phyloP scores from a whole-genome alignment of 2,329 filamentous ascomycete genomes.

The Rutstroemia sp. region DNA sequence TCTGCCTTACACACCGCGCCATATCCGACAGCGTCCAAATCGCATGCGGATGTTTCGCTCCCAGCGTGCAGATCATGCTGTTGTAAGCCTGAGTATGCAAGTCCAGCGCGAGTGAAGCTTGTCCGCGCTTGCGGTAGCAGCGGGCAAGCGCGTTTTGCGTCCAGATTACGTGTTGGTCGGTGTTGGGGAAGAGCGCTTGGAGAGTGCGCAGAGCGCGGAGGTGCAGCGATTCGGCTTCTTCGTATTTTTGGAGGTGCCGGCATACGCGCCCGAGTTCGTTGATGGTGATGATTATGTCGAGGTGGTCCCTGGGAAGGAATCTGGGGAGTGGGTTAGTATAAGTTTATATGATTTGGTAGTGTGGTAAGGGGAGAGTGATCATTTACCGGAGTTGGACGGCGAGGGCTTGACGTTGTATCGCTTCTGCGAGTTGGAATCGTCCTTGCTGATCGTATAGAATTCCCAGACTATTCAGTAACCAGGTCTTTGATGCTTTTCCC shows the following conservation, averaged over 20 bases:
- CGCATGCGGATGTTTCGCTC: background rate
- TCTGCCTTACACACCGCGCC: background rate
- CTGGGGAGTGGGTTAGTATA: background rate
- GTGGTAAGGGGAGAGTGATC: background rate
- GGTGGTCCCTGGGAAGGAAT: constrained; percentile 2
- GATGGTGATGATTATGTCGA: constrained; percentile 8
- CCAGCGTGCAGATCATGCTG: background rate
- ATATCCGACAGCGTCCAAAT: constrained; percentile 6
- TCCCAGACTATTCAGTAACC: constrained; percentile 5
- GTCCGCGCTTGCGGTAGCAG: background rate
- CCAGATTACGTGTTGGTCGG: constrained; percentile 7
- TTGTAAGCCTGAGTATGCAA: constrained; percentile 2
- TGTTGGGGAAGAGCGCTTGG: background rate
- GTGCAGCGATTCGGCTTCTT: constrained; percentile 3
- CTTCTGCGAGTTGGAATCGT: constrained; percentile 2
- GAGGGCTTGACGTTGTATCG: constrained; percentile 7
- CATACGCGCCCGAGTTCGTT: constrained; percentile 9
- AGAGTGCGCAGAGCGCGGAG: background rate
- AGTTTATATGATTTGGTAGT: background rate
- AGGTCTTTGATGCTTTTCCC: constrained; percentile 5
- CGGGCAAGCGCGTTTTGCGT: constrained; percentile 5
- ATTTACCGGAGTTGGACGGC: constrained; percentile 5
- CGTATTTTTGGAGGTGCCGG: constrained; percentile 1
- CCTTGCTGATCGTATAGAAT: constrained; percentile 10
- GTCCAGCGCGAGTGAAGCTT: background rate